Base-by-base conservation (phyloP, 2,329 filamentous ascomycete genomes). In the Periconia sp. region DNA sequence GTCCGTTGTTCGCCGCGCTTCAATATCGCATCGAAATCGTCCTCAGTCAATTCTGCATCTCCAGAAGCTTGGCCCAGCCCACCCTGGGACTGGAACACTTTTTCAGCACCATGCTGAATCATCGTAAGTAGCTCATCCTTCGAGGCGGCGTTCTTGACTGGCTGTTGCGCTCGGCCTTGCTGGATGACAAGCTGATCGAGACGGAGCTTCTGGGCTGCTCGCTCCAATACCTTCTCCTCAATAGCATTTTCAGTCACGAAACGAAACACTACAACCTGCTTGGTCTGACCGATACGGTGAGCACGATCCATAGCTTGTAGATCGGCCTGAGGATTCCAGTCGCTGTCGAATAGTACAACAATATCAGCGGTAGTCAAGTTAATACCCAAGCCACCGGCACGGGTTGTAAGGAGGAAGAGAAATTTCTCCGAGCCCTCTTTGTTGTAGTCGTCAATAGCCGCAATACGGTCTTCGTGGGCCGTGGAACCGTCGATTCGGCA, bases 291-390 rank as follows among this genome's bases (percentile, higher is more conserved):
- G 59, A 99, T 99, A 74, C 94, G 90, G 75, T 99, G 94, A 37
- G 94, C 94, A 66, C 94, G 89, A 65, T 99, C 94, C 94, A 99
- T 99, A 43, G 94, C 94, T 71, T 99, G 94, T 46, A 99, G 75
- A 83, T 99, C 94, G 13, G 94, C 94, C 72, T 99, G 94, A 8
- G 94, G 94, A 63, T 96, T 97, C 94, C 94, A 99, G 68, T 99
- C 94, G 61, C 92, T 96, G 70, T 99, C 94, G 64, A 94, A 99
- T 5, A 99, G 82, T 21, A 99, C 83, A 45, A 99, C 94, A 63
- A 97, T 96, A 61, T 99, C 94, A 42, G 94, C 94, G 48, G 82
- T 87, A 1, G 94, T 99, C 65, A 99, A 76, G 68, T 99, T 99
- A 78, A 99, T 99, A 62, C 94, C 94, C 40, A 99, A 75, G 60